Conservation (phyloP, 2,329 filamentous ascomycete species). For the Fusarium concolor region DNA sequence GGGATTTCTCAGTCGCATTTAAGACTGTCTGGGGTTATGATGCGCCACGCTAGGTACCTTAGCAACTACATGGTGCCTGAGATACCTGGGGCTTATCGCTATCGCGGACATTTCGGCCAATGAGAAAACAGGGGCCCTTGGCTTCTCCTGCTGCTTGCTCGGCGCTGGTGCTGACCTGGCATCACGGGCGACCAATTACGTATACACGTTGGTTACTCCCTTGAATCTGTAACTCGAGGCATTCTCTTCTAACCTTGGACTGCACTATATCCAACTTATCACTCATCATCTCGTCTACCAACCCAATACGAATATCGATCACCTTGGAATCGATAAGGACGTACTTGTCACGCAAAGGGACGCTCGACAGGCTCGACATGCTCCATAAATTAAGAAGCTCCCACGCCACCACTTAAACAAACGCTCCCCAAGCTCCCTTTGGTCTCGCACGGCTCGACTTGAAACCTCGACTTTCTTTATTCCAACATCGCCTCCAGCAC, state of each 20-base stretch:
- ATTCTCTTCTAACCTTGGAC: slow-evolving; percentile 18
- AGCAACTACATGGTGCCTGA: slow-evolving; percentile 25
- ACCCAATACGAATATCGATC: background rate
- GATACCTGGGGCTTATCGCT: slow-evolving; percentile 39
- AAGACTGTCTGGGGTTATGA: slow-evolving; percentile 8
- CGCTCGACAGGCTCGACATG: slow-evolving; percentile 29
- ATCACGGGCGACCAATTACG: slow-evolving; percentile 46
- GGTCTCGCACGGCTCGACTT: slow-evolving; percentile 9
- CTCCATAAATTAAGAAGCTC: slow-evolving; percentile 41
- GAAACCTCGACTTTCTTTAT: slow-evolving; percentile 13
- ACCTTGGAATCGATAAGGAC: background rate
- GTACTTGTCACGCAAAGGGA: slow-evolving; percentile 6
- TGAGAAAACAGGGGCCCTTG: slow-evolving; percentile 4
- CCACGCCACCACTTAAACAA: slow-evolving; percentile 36
- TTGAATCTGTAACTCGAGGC: slow-evolving; percentile 29
- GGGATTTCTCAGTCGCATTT: slow-evolving; percentile 13
- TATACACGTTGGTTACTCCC: slow-evolving; percentile 41
- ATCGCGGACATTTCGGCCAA: slow-evolving; percentile 22
- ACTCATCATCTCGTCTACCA: background rate
- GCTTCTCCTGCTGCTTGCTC: slow-evolving; percentile 11
- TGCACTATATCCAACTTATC: background rate
- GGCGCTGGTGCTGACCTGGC: slow-evolving; percentile 42
- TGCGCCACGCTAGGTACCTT: slow-evolving; percentile 29
- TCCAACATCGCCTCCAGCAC: slow-evolving; percentile 15
- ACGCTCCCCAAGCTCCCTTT: slow-evolving; percentile 24